Base-by-base conservation (phyloP, 257 asterid genomes). In the Solanum rostratum region DNA sequence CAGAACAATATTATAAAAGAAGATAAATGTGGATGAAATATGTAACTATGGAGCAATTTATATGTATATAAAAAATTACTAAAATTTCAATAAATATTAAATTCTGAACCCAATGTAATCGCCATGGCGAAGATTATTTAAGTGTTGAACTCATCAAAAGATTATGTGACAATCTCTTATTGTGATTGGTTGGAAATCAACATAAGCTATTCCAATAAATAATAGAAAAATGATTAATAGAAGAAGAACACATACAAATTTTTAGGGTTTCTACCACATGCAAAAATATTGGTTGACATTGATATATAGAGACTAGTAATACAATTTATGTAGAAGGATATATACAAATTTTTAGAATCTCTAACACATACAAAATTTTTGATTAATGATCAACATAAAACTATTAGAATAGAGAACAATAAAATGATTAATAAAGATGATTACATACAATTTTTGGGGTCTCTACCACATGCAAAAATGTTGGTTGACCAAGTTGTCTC, bases 401-500 rank as follows among this genome's bases (percentile, higher is more conserved):
- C 27, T 55, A 55, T 7, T 55, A 4, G 7, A 52, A 16, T 6
- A 53, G 10, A 53, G 62, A 55, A 2, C 20, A 8, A 11, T 19
- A 18, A 19, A 19, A 19, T 55, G 15, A 59, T 22, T 59, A 6
- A 59, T 59, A 49, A 33, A 33, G 37, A 33, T 33, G 4, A 33
- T n/a, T 33, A 33, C 5, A 33, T 33, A 33, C 4, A 33, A 39
- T 46, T 84, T 52, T 84, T 62, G 1, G 81, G 84, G 30, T 86
- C 87, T 41, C 78, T 55, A 30, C 53, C 29, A 55, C 89, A 84
- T 20, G 78, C 80, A 45, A 84, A 80, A 53, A 84, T 74, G 50
- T 71, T 68, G 19, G 89, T 84, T 39, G 89, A 86, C 87, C 89
- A 86, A 37, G 84, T 70, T 45, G 65, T 84, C 46, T 79, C 87